These are phyloP conservation scores for Salvia hispanica DNA, from an alignment of 257 asterid genomes.

Conservation along the genomic window DNA sequence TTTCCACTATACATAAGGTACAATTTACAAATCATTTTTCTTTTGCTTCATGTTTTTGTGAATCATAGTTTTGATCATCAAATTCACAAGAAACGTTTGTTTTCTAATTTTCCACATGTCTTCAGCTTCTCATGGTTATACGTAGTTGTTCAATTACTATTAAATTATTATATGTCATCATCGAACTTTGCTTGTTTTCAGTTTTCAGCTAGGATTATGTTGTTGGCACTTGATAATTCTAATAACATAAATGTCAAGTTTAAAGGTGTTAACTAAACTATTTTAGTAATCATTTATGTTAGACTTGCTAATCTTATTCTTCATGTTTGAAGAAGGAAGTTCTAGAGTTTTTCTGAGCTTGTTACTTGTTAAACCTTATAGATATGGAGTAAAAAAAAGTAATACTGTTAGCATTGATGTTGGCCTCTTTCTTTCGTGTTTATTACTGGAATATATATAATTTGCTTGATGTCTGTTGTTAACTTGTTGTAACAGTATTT, in stretches of 20 bases:
- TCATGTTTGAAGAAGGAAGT: too few species aligned
- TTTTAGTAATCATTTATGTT: not conserved
- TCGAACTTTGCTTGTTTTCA: not conserved
- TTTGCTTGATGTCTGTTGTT: too few species aligned
- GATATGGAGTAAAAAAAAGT: too few species aligned
- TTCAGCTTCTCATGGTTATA: not conserved
- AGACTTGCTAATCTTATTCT: too few species aligned
- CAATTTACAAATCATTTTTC: not conserved
- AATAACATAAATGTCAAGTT: not conserved
- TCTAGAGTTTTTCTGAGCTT: too few species aligned
- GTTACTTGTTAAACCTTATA: too few species aligned
- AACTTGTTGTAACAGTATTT: too few species aligned
- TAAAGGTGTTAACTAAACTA: not conserved
- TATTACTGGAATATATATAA: too few species aligned
- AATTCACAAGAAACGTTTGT: not conserved
- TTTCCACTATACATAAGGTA: constrained; percentile 9
- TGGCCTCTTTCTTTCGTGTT: too few species aligned
- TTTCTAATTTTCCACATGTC: not conserved
- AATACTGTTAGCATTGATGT: too few species aligned
- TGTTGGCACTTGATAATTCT: not conserved
- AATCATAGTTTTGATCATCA: not conserved
- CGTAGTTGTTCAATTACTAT: not conserved
- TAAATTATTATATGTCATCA: not conserved
- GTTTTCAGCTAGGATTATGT: not conserved
- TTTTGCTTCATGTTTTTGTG: not conserved